Base-by-base conservation (phyloP, 495 filamentous ascomycete species). In the Penicillium taxi region DNA sequence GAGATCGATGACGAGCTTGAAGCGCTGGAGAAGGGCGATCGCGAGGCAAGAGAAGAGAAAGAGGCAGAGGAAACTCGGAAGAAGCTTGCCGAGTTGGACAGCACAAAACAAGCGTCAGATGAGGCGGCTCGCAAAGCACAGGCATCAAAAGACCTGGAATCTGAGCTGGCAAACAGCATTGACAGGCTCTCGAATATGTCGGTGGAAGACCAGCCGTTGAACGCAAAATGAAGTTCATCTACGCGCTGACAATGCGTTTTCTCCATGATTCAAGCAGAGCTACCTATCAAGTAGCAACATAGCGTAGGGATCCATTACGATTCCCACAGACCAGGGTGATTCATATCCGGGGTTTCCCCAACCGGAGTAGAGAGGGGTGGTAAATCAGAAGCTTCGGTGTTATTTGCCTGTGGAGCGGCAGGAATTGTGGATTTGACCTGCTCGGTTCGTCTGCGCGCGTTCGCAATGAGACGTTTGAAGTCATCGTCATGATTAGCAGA, bases 1-100 rank as follows among this genome's bases (percentile, higher is more conserved):
- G 89, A 91, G 57, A 77, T 96, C 35, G 89, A 95, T 39, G 86
- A 88, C 26, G 91, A 95, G 67, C 69, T 96, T 18, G 80, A 84
- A 47, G 78, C 70, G 7, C 52, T 98, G 64, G 77, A 93, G 61
- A 67, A 55, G 24, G 76, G 75, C 44, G 78, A 86, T 60, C 67
- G 61, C 55, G 60, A 67, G 53, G 73, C 68, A 42, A 59, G 56
- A 32, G 74, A 80, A 45, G 69, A 71, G 48, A 57, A 59, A 28
- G 69, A 73, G 44, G 56, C 59, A 32, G 61, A 58, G 37, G 55
- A 51, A 49, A 70, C 68, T 26, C 43, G 48, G 48, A 64, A 55
- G 42, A 66, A 51, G 42, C 68, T 75, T 14, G 65, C 63, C 44
- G 60, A 60, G 32, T 48, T 70, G 28, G 63, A 67, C 56, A 59